phyloP scores from a whole-genome alignment of 1,284 basidiomycete genomes.

The Lignosus rhinocerotis region DNA sequence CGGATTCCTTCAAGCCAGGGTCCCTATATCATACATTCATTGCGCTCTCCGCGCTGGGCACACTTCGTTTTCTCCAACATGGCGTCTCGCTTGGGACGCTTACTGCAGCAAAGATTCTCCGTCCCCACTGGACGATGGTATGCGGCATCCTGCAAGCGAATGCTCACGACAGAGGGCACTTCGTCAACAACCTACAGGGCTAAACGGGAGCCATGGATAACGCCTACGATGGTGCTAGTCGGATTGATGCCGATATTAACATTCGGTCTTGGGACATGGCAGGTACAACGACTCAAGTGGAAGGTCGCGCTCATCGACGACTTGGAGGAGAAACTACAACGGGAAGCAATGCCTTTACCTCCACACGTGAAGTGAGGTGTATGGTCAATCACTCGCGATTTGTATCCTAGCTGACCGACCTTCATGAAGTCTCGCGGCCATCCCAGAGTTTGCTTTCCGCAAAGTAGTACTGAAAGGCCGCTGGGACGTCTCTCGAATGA shows the following conservation, averaged over 20 bases:
- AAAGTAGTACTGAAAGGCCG: slow-evolving; percentile 79
- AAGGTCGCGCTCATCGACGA: slow-evolving; percentile 94
- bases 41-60: neutral
- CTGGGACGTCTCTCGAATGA: slow-evolving; percentile 76
- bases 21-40: too few relatives aligned
- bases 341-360: slow-evolving; percentile 81
- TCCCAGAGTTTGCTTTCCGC: slow-evolving; percentile 87
- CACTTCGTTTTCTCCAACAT: neutral
- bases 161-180: slow-evolving; percentile 21
- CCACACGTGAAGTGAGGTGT: slow-evolving; percentile 81
- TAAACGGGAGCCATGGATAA: slow-evolving; percentile 58
- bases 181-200: slow-evolving; percentile 45
- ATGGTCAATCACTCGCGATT: neutral
- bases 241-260: slow-evolving; percentile 90
- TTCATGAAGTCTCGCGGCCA: slow-evolving; percentile 52
- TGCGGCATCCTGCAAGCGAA: slow-evolving; percentile 4
- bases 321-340: slow-evolving; percentile 86
- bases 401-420: slow-evolving; percentile 6
- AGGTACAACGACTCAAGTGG: slow-evolving; percentile 90
- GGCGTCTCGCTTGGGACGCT: slow-evolving; percentile 12
- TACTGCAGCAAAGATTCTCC: neutral
- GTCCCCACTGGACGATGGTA: neutral
- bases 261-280: slow-evolving; percentile 94
- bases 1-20: too few relatives aligned
- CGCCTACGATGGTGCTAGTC: slow-evolving; percentile 76